A percentile compares a stretch with the other conserved stretches of the same genome.
These are phyloP conservation scores for Cucurbita moschata DNA, from an alignment of 306 rosid species.

Conservation along the genomic window DNA sequence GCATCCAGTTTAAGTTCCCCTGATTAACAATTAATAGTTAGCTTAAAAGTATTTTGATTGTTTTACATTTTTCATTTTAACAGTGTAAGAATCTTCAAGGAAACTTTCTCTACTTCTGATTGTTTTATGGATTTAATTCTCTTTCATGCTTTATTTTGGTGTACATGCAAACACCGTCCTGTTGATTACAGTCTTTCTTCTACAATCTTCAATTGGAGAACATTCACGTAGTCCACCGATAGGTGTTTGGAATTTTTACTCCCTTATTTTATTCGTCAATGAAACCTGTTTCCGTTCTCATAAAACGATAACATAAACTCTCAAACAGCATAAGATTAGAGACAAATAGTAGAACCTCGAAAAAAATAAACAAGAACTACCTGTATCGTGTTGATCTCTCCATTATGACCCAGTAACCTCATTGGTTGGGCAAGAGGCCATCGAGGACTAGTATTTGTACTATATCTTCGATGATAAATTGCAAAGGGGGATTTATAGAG, in stretches of 20 bases:
- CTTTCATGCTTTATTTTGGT: too few relatives aligned
- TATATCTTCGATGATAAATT: conserved; percentile 93
- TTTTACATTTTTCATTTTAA: too few relatives aligned
- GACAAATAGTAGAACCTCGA: neutral
- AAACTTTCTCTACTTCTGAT: too few relatives aligned
- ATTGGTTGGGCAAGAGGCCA: conserved; percentile 99
- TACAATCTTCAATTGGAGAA: too few relatives aligned
- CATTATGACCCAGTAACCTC: conserved; percentile 97
- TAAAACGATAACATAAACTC: neutral
- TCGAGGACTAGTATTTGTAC: conserved; percentile 96
- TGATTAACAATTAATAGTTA: conserved; percentile 23
- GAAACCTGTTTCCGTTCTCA: too few relatives aligned
- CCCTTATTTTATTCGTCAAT: too few relatives aligned
- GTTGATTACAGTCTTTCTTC: too few relatives aligned
- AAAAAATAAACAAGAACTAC: conserved; percentile 17
- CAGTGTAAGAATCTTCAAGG: too few relatives aligned
- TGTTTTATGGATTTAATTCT: too few relatives aligned
- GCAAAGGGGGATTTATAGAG: conserved; percentile 82
- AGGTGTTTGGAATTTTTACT: too few relatives aligned
- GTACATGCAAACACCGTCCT: too few relatives aligned
- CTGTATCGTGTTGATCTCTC: conserved; percentile 98
- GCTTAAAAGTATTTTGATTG: neutral
- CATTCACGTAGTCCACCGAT: too few relatives aligned
- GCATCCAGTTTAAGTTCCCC: conserved; percentile 99
- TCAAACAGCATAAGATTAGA: neutral